phyloP scores from a whole-genome alignment of 1,139 yeast genomes.

The Yamadazyma trypodendri region DNA sequence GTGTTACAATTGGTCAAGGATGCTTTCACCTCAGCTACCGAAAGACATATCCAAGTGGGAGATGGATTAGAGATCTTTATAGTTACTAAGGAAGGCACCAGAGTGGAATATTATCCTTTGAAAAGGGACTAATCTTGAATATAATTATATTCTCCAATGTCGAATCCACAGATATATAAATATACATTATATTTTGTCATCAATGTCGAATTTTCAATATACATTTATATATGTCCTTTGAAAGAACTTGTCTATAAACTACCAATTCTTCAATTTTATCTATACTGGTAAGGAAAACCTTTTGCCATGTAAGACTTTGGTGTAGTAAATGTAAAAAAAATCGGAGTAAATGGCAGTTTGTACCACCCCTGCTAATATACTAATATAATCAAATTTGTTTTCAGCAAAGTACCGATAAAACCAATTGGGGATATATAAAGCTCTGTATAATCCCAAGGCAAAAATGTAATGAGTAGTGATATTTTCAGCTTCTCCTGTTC shows the following conservation, averaged over 20 bases:
- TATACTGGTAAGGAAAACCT: conserved; percentile 68
- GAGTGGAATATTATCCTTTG: conserved; percentile 78
- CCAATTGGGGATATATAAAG: conserved; percentile 93
- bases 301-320: conserved; percentile 74
- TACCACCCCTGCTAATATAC: conserved; percentile 75
- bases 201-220: background rate
- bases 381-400: conserved; percentile 65
- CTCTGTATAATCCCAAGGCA: conserved; percentile 87
- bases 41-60: conserved; percentile 97
- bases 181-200: background rate
- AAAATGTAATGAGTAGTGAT: conserved; percentile 90
- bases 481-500: conserved; percentile 85
- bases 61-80: conserved; percentile 89
- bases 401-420: conserved; percentile 77
- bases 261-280: background rate
- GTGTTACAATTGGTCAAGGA: conserved; percentile 85
- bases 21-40: conserved; percentile 94
- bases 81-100: conserved; percentile 90
- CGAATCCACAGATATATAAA: no score
- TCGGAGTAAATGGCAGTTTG: conserved; percentile 91
- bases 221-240: no score
- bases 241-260: background rate
- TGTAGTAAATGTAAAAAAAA: conserved; percentile 89
- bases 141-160: background rate
- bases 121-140: conserved; percentile 66